Evolutionary conservation across 306 rosid species (phyloP), one percentile per base, ranked within the genome.

Genomic region (Arachis hypogaea): DNA sequence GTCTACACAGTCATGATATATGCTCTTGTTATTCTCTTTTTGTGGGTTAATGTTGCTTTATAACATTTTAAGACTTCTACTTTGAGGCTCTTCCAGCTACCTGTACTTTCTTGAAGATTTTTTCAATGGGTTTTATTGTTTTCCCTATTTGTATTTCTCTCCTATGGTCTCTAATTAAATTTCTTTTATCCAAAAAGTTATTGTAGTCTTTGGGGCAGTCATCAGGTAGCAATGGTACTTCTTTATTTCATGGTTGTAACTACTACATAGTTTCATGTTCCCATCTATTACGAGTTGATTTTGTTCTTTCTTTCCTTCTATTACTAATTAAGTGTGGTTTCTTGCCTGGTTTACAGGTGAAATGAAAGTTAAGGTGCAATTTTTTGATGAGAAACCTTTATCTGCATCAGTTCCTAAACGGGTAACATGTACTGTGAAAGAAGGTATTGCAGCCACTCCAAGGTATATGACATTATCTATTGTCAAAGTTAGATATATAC

Each of bases 321-420:
- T 47, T 11, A 47, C 14, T 68, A 46, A 66, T 69, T 79, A 79
- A 12, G 72, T 47, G 44, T 52, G 16, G 63, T 68, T 55, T 78
- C 57, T 78, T 80, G 49, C 57, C 66, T 62, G 72, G 10, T 85
- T 73, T 69, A 60, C 90, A 94, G 98, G 88, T 80, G 94, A 78
- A 78, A 88, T 94, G 96, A 88, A 83, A 83, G 98, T 94, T 68
- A 86, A 70, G 85, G 86, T 94, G 52, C 91, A 88, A 68, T 72
- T 89, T 84, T 94, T 75, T 74, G 91, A 89, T 41, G 98, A 87
- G 61, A 91, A 47, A 46, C 92, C 98, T 78, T 73, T 94, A 69
- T 91, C 97, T 36, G 97, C 96, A 47, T 63, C 94, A 12, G 90
- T 94, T 86, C 98, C 98, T 42, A 91, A 89, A 74, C 91, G 87